Evolutionary conservation across 192 early-diverging fungal genomes (phyloP).

Genomic region (Podila epigama): DNA sequence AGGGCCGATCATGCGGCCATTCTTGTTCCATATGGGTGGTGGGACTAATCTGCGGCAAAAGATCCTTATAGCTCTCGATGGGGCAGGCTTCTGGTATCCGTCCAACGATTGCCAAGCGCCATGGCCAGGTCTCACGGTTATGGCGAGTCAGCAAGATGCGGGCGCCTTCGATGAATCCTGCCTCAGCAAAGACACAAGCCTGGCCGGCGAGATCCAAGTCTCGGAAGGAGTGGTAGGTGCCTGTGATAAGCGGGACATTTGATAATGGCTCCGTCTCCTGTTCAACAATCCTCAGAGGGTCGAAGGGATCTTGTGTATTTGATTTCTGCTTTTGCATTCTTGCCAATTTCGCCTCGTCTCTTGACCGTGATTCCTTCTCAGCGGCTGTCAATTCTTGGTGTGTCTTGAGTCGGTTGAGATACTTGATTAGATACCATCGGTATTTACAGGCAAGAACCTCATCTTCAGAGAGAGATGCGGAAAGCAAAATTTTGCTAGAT

Average conservation of each 20-base stretch:
- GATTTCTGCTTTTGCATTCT: neutral
- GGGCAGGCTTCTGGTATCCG: conserved; percentile 68
- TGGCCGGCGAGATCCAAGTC: conserved; percentile 66
- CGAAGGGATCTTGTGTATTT: neutral
- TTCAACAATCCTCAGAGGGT: conserved; percentile 7
- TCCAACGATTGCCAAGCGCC: conserved; percentile 64
- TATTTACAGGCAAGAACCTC: conserved; percentile 55
- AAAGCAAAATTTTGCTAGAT: neutral
- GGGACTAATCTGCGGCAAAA: conserved; percentile 41
- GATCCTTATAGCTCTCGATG: conserved; percentile 48
- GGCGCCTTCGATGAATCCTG: conserved; percentile 63
- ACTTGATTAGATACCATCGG: conserved; percentile 64
- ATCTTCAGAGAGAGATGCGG: conserved; percentile 24
- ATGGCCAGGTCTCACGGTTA: conserved; percentile 62
- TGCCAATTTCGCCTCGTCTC: conserved; percentile 9
- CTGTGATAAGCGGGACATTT: conserved; percentile 46
- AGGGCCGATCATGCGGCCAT: conserved; percentile 55
- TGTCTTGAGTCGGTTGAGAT: conserved; percentile 68
- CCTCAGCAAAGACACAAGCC: conserved; percentile 64
- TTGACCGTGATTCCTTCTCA: conserved; percentile 18
- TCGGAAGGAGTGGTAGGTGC: conserved; percentile 62
- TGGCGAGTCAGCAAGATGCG: conserved; percentile 69
- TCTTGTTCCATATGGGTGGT: conserved; percentile 17
- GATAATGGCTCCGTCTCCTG: conserved; percentile 23
- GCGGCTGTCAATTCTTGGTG: conserved; percentile 58